phyloP scores from a whole-genome alignment of 768 basidiomycete genomes.

The Mycena alexandri region DNA sequence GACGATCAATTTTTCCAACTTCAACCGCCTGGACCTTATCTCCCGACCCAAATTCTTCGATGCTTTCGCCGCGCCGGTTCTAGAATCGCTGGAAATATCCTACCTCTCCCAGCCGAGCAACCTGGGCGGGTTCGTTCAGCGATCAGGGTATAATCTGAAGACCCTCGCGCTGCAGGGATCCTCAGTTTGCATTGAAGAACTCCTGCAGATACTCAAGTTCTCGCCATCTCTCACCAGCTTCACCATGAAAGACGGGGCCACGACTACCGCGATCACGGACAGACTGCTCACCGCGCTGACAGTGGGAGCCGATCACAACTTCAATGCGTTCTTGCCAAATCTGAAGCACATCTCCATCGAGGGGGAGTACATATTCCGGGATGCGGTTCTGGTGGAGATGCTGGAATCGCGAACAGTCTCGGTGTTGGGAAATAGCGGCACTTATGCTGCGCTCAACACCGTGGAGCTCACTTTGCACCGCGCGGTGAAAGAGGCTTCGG shows the following conservation, averaged over 20 bases:
- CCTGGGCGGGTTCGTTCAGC: not conserved
- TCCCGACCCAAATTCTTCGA: not conserved
- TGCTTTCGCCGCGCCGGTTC: not conserved
- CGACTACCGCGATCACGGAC: not conserved
- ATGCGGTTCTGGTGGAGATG: not conserved
- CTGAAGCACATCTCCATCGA: not conserved
- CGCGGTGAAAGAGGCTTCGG: not conserved
- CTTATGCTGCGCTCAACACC: not conserved
- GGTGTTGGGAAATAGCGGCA: not conserved
- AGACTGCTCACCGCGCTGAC: conserved; percentile 6
- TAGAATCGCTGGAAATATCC: not conserved
- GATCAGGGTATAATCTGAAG: not conserved
- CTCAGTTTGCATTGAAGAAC: not conserved
- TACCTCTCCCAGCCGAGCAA: not conserved
- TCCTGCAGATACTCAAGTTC: not conserved
- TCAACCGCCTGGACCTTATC: no score
- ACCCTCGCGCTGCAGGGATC: not conserved
- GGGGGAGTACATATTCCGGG: not conserved
- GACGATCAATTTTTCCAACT: not conserved
- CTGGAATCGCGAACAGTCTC: conserved; percentile 1
- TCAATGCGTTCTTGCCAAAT: not conserved
- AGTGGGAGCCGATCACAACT: not conserved
- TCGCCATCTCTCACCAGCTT: not conserved
- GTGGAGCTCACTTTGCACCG: not conserved
- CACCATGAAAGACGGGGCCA: not conserved